Evolutionary conservation across 2,329 filamentous ascomycete species (phyloP), one percentile per base, ranked within the genome.

Genomic region (Fusarium sp.): DNA sequence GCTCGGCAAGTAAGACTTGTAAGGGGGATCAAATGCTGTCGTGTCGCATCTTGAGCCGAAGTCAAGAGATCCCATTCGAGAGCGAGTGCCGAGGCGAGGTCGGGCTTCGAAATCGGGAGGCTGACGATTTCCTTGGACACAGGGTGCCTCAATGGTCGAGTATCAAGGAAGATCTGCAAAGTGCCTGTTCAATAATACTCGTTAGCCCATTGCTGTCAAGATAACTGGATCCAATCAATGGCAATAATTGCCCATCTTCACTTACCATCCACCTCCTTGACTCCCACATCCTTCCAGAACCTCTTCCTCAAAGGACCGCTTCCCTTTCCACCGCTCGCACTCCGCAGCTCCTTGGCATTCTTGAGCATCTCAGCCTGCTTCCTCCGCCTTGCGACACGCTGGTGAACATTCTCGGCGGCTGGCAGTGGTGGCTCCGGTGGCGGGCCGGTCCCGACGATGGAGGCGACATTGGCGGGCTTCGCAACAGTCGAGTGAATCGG

Each of bases 61-160:
- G 92, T 89, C 70, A 99, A 89, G 58, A 93, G 87, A 81, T 98
- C 95, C 97, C 97, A 99, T 86, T 99, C 97, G 52, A 97, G 85
- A 4, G 96, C 97, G 72, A 99, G 92, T 66, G 94, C 94, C 52
- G 92, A 88, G 27, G 96, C 96, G 43, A 98, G 92, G 79, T 95
- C 90, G 35, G 91, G 92, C 85, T 98, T 98, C 66, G 88, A 89
- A 2, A 85, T 78, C 0, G 97, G 95, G 32, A 98, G 79, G 2
- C 88, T 90, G 77, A 99, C 87, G 73, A 94, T 87, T 45, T 89
- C 81, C 80, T 95, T 95, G 63, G 92, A 92, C 68, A 90, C 88
- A 1, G 92, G 93, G 61, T 94, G 95, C 71, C 95, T 92, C 70
- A 99, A 90, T 5, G 95, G 92, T 30, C 95, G 89, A 27, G 87